phyloP scores from a whole-genome alignment of 2,329 filamentous ascomycete species.

The Aquanectria penicillioides region DNA sequence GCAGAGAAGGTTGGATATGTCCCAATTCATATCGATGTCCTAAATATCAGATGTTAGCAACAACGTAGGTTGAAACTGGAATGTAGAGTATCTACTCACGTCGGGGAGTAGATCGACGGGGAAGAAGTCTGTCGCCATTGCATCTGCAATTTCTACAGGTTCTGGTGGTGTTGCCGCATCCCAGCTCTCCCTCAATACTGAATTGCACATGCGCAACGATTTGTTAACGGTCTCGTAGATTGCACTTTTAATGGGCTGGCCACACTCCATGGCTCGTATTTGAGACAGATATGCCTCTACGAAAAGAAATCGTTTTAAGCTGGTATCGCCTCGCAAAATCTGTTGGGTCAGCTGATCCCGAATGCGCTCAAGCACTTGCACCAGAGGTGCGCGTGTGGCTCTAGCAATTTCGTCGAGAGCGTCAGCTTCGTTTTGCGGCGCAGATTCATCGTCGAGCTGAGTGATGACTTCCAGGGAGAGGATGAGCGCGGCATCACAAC shows the following conservation, averaged over 20 bases:
- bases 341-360: slow-evolving; percentile 33
- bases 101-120: slow-evolving; percentile 30
- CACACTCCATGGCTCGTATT: slow-evolving; percentile 37
- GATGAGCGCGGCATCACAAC: slow-evolving; percentile 39
- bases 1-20: slow-evolving; percentile 38
- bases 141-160: slow-evolving; percentile 23
- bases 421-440: slow-evolving; percentile 29
- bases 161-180: slow-evolving; percentile 32
- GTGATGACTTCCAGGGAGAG: slow-evolving; percentile 37
- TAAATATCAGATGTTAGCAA: slow-evolving; percentile 21
- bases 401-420: slow-evolving; percentile 38
- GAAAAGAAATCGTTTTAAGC: slow-evolving; percentile 38
- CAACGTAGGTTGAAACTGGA: too few species aligned
- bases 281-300: slow-evolving; percentile 35
- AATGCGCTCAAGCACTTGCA: slow-evolving; percentile 30
- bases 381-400: slow-evolving; percentile 32
- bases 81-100: slow-evolving; percentile 18
- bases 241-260: slow-evolving; percentile 30
- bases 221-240: slow-evolving; percentile 35
- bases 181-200: slow-evolving; percentile 25
- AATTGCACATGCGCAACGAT: slow-evolving; percentile 32
- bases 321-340: slow-evolving; percentile 34
- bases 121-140: slow-evolving; percentile 28
- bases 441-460: slow-evolving; percentile 37
- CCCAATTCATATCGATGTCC: slow-evolving; percentile 39